Evolutionary conservation across 73 alveolate genomes (phyloP).

Genomic region (Paramecium caudatum): DNA sequence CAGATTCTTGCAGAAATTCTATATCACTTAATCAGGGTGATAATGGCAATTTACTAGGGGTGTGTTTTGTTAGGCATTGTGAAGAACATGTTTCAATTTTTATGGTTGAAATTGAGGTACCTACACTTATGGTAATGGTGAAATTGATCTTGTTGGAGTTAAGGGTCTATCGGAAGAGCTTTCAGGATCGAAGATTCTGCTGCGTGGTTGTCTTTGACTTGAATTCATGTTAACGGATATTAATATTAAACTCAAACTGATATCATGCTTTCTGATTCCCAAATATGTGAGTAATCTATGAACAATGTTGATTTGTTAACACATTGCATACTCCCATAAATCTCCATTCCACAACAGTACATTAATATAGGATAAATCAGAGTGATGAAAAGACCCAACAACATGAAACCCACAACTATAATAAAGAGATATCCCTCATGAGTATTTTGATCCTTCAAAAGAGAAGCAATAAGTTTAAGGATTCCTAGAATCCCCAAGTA

Average conservation of each 20-base stretch:
- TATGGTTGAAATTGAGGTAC: constrained; percentile 35
- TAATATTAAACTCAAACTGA: constrained; percentile 34
- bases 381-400: background rate
- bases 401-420: background rate
- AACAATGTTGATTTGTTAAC: background rate
- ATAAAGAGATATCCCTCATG: constrained; percentile 1
- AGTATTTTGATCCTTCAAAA: background rate
- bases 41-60: constrained; percentile 26
- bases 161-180: background rate
- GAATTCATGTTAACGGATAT: constrained; percentile 33
- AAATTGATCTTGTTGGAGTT: constrained; percentile 39
- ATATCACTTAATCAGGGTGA: constrained; percentile 36
- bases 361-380: constrained; percentile 11
- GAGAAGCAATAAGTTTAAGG: no score
- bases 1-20: constrained; percentile 59
- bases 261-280: constrained; percentile 20
- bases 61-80: background rate
- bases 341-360: background rate
- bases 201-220: constrained; percentile 34
- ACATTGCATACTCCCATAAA: constrained; percentile 41
- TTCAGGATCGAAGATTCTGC: background rate
- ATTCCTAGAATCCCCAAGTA: background rate
- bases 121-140: no score
- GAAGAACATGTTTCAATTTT: background rate
- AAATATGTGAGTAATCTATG: constrained; percentile 7